phyloP scores from a whole-genome alignment of 2,329 filamentous ascomycete species.

The Trichoderma sp. region DNA sequence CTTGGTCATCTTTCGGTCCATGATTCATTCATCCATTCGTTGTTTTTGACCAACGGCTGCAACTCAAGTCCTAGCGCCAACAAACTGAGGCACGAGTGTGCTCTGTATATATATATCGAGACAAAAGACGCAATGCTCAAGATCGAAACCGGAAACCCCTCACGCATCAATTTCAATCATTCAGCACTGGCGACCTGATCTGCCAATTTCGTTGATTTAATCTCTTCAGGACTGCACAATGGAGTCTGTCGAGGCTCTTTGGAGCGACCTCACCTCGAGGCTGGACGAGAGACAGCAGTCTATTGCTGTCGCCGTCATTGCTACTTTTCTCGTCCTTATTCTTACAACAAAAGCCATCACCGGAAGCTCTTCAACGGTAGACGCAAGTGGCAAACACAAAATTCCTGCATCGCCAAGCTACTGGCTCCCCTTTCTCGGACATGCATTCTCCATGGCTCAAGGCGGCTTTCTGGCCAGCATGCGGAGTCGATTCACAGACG shows the following conservation, averaged over 20 bases:
- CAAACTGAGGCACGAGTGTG: not conserved
- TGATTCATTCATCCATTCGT: not conserved
- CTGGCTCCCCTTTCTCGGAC: slow-evolving; percentile 38
- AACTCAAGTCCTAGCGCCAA: not conserved
- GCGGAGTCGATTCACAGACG: slow-evolving; percentile 32
- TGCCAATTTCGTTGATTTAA: not conserved
- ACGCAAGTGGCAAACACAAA: slow-evolving; percentile 5
- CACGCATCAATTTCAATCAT: not conserved
- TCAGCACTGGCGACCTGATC: not conserved
- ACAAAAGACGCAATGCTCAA: not conserved
- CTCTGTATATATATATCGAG: slow-evolving; percentile 8
- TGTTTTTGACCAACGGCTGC: not conserved
- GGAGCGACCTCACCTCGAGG: not conserved
- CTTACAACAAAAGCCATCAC: slow-evolving; percentile 28
- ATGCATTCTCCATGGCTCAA: slow-evolving; percentile 33
- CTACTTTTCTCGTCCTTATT: slow-evolving; percentile 28
- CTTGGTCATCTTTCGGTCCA: not conserved
- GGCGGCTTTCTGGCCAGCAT: slow-evolving; percentile 32
- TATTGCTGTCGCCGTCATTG: slow-evolving; percentile 25
- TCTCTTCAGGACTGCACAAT: not conserved
- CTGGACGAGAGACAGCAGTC: slow-evolving; percentile 26
- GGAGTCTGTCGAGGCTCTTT: slow-evolving; percentile 3
- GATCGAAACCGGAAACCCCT: not conserved
- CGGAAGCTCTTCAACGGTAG: not conserved
- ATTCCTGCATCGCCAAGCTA: slow-evolving; percentile 25